Conservation (phyloP, 2,329 filamentous ascomycete genomes). For the Sporothrix schenckii region DNA sequence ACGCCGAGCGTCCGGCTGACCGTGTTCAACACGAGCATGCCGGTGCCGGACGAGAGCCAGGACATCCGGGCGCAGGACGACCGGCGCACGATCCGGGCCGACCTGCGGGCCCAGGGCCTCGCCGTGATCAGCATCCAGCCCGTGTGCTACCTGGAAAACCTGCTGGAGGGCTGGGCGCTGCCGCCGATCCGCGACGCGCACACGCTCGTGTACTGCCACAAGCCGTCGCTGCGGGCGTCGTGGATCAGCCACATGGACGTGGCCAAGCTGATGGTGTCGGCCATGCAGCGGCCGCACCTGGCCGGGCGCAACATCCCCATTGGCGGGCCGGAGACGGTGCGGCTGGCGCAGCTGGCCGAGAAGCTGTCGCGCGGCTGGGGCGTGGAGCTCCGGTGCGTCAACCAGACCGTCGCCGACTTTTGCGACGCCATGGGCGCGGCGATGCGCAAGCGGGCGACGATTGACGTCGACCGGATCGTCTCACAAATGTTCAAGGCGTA, state of each 20-base stretch:
- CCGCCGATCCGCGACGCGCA: slow-evolving; percentile 43
- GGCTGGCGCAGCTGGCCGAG: slow-evolving; percentile 41
- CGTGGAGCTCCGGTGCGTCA: slow-evolving; percentile 41
- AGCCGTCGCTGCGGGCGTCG: slow-evolving; percentile 43
- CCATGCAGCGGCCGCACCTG: slow-evolving; percentile 42
- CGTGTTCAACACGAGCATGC: slow-evolving; percentile 41
- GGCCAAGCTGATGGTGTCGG: slow-evolving; percentile 46
- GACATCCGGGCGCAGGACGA: slow-evolving; percentile 41
- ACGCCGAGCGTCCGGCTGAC: slow-evolving; percentile 52
- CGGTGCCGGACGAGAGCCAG: slow-evolving; percentile 37
- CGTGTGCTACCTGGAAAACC: slow-evolving; percentile 46
- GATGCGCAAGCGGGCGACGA: slow-evolving; percentile 41
- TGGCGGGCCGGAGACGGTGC: slow-evolving; percentile 45
- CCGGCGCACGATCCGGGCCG: slow-evolving; percentile 40
- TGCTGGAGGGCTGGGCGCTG: slow-evolving; percentile 47
- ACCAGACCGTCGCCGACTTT: slow-evolving; percentile 43
- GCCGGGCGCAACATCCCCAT: slow-evolving; percentile 44
- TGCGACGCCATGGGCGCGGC: slow-evolving; percentile 40
- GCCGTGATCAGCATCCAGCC: slow-evolving; percentile 45
- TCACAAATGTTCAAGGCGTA: slow-evolving; percentile 48
- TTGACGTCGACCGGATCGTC: slow-evolving; percentile 45
- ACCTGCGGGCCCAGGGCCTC: slow-evolving; percentile 41
- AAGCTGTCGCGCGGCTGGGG: slow-evolving; percentile 44
- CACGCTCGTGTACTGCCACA: slow-evolving; percentile 47
- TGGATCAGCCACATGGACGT: slow-evolving; percentile 49